Conservation (phyloP, 2,329 filamentous ascomycete species). For the Cladophialophora exuberans region DNA sequence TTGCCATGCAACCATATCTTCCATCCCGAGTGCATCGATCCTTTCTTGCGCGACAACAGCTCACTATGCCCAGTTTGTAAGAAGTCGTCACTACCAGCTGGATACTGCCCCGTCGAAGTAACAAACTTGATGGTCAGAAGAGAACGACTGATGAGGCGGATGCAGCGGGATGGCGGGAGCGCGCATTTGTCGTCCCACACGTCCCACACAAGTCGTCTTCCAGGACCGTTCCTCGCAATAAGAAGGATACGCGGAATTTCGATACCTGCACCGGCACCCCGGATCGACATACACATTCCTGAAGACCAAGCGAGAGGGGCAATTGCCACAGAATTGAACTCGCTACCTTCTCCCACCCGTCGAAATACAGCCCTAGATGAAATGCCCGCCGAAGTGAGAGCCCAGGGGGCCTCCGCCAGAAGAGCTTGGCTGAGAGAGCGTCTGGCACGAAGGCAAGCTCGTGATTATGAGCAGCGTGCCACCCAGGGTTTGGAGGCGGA, state of each 20-base stretch:
- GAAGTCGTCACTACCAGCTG: slow-evolving; percentile 73
- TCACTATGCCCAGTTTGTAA: slow-evolving; percentile 93
- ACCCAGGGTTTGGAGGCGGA: slow-evolving; percentile 25
- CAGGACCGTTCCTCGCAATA: slow-evolving; percentile 13
- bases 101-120: slow-evolving; percentile 65
- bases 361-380: slow-evolving; percentile 18
- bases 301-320: slow-evolving; percentile 9
- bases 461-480: slow-evolving; percentile 26
- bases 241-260: slow-evolving; percentile 16
- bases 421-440: slow-evolving; percentile 31
- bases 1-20: slow-evolving; percentile 91
- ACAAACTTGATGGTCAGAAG: slow-evolving; percentile 86
- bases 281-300: slow-evolving; percentile 1
- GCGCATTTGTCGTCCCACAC: not conserved
- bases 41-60: slow-evolving; percentile 75
- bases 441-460: slow-evolving; percentile 28
- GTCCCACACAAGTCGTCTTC: not conserved
- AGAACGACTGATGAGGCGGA: slow-evolving; percentile 67
- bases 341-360: slow-evolving; percentile 1
- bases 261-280: slow-evolving; percentile 3
- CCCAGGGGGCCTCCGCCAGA: slow-evolving; percentile 30
- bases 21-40: slow-evolving; percentile 88
- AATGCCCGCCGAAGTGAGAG: slow-evolving; percentile 28
- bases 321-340: slow-evolving; percentile 6
- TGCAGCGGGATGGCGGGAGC: slow-evolving; percentile 19